Percentiles rank a stretch among this genome's conserved stretches.
phyloP scores from a whole-genome alignment of 2,329 filamentous ascomycete genomes.

The Proliferodiscus dingleyae region DNA sequence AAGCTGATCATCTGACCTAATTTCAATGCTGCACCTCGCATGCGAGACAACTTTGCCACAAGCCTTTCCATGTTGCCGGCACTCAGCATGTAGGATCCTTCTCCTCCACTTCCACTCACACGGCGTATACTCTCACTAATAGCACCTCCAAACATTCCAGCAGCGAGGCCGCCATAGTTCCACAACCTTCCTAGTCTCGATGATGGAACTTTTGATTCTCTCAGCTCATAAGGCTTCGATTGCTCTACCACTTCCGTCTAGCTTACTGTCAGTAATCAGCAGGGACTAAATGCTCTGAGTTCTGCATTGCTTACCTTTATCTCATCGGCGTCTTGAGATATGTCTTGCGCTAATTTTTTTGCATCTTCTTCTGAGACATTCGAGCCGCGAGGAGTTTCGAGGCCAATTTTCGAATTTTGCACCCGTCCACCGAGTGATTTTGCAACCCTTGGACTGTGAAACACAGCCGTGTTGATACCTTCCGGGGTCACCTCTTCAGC shows the following conservation, averaged over 20 bases:
- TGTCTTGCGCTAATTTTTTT: slow-evolving; percentile 41
- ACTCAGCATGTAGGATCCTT: slow-evolving; percentile 81
- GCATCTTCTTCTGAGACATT: slow-evolving; percentile 34
- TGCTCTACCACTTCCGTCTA: slow-evolving; percentile 19
- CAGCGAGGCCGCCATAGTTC: slow-evolving; percentile 91
- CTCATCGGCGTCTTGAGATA: slow-evolving; percentile 36
- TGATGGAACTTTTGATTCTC: slow-evolving; percentile 86
- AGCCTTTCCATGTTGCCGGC: slow-evolving; percentile 87
- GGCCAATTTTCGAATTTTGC: slow-evolving; percentile 15
- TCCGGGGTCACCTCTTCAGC: slow-evolving; percentile 44
- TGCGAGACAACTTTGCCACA: slow-evolving; percentile 86
- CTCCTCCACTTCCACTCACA: slow-evolving; percentile 62
- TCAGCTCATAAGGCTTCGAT: slow-evolving; percentile 57
- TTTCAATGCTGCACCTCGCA: slow-evolving; percentile 96
- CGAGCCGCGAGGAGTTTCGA: slow-evolving; percentile 25
- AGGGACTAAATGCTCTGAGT: slow-evolving; percentile 15
- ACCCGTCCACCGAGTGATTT: slow-evolving; percentile 47
- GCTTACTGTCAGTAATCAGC: slow-evolving; percentile 43
- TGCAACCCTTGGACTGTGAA: slow-evolving; percentile 55
- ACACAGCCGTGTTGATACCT: slow-evolving; percentile 55
- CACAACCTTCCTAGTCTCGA: slow-evolving; percentile 82
- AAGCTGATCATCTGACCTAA: slow-evolving; percentile 98
- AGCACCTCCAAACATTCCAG: slow-evolving; percentile 91
- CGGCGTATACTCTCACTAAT: slow-evolving; percentile 80
- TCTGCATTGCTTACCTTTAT: slow-evolving; percentile 23